A percentile compares a stretch with the other conserved stretches of the same genome.
Conservation (phyloP, 441 rosid genomes). For the Adansonia gregorii region DNA sequence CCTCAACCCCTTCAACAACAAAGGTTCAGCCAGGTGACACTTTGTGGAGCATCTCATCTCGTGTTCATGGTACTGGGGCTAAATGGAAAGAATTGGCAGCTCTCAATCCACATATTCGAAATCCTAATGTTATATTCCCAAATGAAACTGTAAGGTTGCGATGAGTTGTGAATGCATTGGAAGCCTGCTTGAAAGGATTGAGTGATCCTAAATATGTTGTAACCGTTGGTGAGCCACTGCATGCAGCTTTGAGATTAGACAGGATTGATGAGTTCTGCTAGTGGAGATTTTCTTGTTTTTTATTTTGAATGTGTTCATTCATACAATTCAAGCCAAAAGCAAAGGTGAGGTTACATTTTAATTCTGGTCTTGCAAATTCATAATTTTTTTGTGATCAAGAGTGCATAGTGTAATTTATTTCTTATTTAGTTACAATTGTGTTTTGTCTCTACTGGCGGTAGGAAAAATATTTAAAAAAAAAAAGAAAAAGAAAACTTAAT, state of each 20-base stretch:
- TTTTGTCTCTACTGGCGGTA: not conserved
- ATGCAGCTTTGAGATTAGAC: slow-evolving; percentile 9
- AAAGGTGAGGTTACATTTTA: slow-evolving; percentile 20
- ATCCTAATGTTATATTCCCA: slow-evolving; percentile 47
- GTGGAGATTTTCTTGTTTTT: not conserved
- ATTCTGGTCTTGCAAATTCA: not conserved
- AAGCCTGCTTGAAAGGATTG: slow-evolving; percentile 4
- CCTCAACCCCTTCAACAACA: slow-evolving; percentile 42
- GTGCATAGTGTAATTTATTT: slow-evolving; percentile 12
- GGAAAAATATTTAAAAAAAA: too few species aligned
- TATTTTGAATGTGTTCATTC: not conserved
- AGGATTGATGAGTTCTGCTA: not conserved
- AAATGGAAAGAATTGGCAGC: slow-evolving; percentile 66
- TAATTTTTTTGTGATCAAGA: slow-evolving; percentile 12
- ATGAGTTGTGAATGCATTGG: slow-evolving; percentile 22
- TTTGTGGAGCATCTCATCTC: slow-evolving; percentile 85
- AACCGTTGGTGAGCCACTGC: not conserved
- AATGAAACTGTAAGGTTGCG: slow-evolving; percentile 39
- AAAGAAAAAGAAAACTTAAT: too few species aligned
- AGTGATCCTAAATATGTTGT: not conserved
- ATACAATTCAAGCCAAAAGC: slow-evolving; percentile 16
- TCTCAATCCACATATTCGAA: slow-evolving; percentile 44
- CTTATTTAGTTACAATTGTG: not conserved
- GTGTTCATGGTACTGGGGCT: slow-evolving; percentile 50
- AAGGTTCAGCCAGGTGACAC: slow-evolving; percentile 60